Percentiles rank a stretch among this genome's conserved stretches.
These are phyloP conservation scores for Lagenaria siceraria DNA, from an alignment of 306 rosid genomes.

Conservation along the genomic window DNA sequence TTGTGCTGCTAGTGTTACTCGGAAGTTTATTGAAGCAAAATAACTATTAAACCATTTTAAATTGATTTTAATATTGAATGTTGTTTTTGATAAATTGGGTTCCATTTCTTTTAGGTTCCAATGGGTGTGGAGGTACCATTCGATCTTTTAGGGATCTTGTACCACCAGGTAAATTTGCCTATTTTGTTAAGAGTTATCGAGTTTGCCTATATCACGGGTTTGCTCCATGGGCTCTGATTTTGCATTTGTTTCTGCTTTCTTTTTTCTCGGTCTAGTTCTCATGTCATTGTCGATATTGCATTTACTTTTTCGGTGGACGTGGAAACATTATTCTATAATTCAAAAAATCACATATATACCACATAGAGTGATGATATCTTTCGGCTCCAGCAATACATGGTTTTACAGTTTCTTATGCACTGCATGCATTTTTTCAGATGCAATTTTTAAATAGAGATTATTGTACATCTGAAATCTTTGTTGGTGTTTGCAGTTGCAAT, in stretches of 20 bases:
- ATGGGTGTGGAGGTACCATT: conserved; percentile 86
- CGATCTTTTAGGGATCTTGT: conserved; percentile 60
- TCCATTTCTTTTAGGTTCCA: conserved; percentile 36
- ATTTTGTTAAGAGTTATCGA: neutral
- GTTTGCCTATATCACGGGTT: conserved; percentile 11
- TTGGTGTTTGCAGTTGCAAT: conserved; percentile 45
- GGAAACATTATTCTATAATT: neutral
- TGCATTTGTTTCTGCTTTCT: neutral
- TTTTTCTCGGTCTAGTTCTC: neutral
- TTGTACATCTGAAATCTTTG: neutral
- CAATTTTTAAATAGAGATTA: neutral
- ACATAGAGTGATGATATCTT: neutral
- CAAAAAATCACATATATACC: neutral
- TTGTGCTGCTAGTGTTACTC: neutral
- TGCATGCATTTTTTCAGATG: neutral
- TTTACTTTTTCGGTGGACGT: neutral
- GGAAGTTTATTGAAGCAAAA: neutral
- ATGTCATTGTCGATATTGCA: neutral
- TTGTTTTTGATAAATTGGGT: neutral
- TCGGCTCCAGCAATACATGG: neutral
- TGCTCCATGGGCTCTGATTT: neutral
- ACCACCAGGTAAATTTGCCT: conserved; percentile 61
- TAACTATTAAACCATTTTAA: neutral
- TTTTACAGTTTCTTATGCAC: neutral
- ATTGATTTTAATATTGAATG: neutral